Percentiles rank a stretch among this genome's conserved stretches.
These are phyloP conservation scores for Gossypium mustelinum DNA, from an alignment of 345 rosid genomes.

Conservation along the genomic window DNA sequence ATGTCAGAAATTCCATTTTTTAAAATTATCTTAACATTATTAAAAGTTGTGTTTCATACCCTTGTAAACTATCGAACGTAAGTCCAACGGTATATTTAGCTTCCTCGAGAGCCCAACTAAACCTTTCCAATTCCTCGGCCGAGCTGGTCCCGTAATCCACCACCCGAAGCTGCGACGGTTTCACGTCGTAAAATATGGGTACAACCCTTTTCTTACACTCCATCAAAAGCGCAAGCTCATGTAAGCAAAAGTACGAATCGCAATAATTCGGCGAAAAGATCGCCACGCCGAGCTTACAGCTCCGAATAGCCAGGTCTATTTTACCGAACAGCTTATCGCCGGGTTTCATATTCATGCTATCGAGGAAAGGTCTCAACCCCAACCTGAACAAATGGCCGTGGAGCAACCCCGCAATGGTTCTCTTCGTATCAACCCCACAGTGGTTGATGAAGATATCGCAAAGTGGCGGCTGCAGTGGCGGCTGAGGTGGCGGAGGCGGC, in stretches of 20 bases:
- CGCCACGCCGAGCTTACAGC: constrained; percentile 58
- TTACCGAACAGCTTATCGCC: constrained; percentile 60
- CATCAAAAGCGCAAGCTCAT: constrained; percentile 67
- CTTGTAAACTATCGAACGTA: constrained; percentile 57
- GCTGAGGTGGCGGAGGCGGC: background rate
- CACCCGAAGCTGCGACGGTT: constrained; percentile 67
- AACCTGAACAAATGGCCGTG: constrained; percentile 42
- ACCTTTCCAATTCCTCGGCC: constrained; percentile 36
- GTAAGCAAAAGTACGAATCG: constrained; percentile 71
- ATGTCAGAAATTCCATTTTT: too few species aligned
- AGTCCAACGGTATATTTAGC: constrained; percentile 82
- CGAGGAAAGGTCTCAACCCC: constrained; percentile 53
- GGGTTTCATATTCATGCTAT: constrained; percentile 76
- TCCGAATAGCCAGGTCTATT: constrained; percentile 46
- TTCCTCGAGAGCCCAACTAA: constrained; percentile 53
- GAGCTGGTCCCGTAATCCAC: constrained; percentile 35
- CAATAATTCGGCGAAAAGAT: constrained; percentile 80
- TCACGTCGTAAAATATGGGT: constrained; percentile 76
- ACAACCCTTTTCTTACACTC: constrained; percentile 61
- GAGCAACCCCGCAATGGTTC: constrained; percentile 63
- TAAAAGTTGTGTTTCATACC: constrained; percentile 37
- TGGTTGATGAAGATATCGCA: constrained; percentile 85
- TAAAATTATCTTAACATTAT: background rate
- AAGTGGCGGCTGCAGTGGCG: background rate
- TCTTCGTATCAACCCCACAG: constrained; percentile 73